phyloP scores from a whole-genome alignment of 345 rosid genomes.

The Cochlearia excelsa region DNA sequence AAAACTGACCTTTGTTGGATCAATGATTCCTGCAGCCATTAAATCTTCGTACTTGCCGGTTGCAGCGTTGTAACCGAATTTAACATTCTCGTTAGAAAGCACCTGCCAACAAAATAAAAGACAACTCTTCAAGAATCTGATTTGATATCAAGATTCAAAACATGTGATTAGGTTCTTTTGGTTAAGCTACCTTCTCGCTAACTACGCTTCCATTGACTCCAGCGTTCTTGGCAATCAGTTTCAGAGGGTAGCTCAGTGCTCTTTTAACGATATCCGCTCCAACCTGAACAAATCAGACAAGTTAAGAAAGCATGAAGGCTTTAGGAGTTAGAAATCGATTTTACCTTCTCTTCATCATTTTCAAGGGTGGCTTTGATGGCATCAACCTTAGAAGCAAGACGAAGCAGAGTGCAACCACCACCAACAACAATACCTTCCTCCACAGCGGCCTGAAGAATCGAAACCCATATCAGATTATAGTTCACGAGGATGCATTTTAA shows the following conservation, averaged over 20 bases:
- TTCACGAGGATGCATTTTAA: not conserved
- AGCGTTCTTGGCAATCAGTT: constrained; percentile 90
- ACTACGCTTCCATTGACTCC: constrained; percentile 97
- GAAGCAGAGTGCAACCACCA: constrained; percentile 78
- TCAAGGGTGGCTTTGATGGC: constrained; percentile 67
- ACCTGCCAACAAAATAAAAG: constrained; percentile 44
- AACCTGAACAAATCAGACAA: constrained; percentile 44
- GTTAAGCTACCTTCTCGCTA: constrained; percentile 69
- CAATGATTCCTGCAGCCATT: constrained; percentile 96
- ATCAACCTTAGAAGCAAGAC: constrained; percentile 70
- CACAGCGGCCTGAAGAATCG: constrained; percentile 57
- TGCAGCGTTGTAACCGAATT: constrained; percentile 85
- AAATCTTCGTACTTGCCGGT: constrained; percentile 92
- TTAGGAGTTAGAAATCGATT: not conserved
- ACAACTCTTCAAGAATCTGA: constrained; percentile 18
- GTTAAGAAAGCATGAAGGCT: constrained; percentile 1
- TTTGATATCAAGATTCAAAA: constrained; percentile 1
- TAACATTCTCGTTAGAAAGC: constrained; percentile 64
- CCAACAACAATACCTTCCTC: constrained; percentile 95
- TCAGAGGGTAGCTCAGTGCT: constrained; percentile 84
- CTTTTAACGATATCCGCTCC: constrained; percentile 94
- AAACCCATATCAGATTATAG: constrained; percentile 10
- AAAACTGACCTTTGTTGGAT: constrained; percentile 76
- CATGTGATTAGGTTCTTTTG: constrained; percentile 4
- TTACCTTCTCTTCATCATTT: constrained; percentile 90